Evolutionary conservation across 805 yeast species (phyloP).

Genomic region (Kazachstania africana): DNA sequence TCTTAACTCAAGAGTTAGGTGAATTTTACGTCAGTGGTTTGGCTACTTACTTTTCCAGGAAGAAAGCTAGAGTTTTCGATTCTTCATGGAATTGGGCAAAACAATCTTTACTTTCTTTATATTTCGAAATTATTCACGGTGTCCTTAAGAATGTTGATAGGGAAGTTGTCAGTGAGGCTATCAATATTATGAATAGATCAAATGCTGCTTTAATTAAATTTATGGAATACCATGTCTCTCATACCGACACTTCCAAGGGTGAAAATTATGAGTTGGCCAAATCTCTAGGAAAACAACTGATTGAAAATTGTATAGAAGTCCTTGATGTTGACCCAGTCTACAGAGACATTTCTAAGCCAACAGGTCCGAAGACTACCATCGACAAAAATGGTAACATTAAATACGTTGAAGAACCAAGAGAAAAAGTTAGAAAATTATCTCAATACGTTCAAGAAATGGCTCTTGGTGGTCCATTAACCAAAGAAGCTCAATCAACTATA

Average conservation of each 20-base stretch:
- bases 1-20: conserved; percentile 64
- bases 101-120: conserved; percentile 89
- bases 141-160: conserved; percentile 82
- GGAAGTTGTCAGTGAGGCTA: conserved; percentile 92
- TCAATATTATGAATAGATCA: conserved; percentile 94
- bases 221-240: conserved; percentile 71
- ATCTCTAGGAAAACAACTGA: conserved; percentile 81
- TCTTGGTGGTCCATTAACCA: conserved; percentile 79
- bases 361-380: conserved; percentile 86
- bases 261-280: conserved; percentile 88
- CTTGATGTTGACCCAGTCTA: conserved; percentile 73
- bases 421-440: conserved; percentile 86
- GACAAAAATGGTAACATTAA: conserved; percentile 79
- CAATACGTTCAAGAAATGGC: conserved; percentile 96
- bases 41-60: conserved; percentile 76
- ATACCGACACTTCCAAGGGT: conserved; percentile 69
- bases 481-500: conserved; percentile 54
- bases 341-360: conserved; percentile 89
- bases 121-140: conserved; percentile 93
- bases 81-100: conserved; percentile 99
- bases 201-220: conserved; percentile 87
- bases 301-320: conserved; percentile 91
- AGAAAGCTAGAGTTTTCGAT: conserved; percentile 92
- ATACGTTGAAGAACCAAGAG: conserved; percentile 78
- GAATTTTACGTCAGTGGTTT: conserved; percentile 90